Evolutionary conservation across 768 basidiomycete genomes (phyloP), one percentile per base, ranked within the genome.

Genomic region (Agrocybe chaxingu): DNA sequence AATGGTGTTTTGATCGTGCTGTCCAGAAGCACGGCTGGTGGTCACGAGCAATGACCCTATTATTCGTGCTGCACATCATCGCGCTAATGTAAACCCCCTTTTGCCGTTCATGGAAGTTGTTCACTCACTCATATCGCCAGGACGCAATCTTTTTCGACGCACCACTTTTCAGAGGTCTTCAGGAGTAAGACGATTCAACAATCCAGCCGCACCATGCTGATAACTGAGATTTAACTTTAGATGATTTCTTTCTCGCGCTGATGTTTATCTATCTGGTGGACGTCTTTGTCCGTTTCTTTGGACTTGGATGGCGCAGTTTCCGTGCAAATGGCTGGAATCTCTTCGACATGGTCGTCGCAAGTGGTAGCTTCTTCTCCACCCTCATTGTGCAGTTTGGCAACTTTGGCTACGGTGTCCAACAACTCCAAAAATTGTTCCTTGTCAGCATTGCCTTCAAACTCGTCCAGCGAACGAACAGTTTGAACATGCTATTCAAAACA

Each of bases 401-500:
- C 2, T 69, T 67, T 16, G 77, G 77, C 24, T 83, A 83, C 54
- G 68, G 64, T 3, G 71, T 76, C 12, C 72, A 84, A 54, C 87
- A 91, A 54, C 73, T 92, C 1, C 88, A 94, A 60, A 92, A 93
- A 68, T 75, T 98, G 8, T 98, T 98, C 69, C 78, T 98, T 29
- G 93, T 95, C 59, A 83, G 86, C 59, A 92, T 98, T 51, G 85
- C 92, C 0, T 87, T 98, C 78, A 98, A 98, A 66, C 80, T 98
- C 8, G 90, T 97, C 0, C 92, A 98, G 61, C 79, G 89, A 37
- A 87, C 86, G 52, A 85, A 91, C 61, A 84, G 82, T 54, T 73
- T 98, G 54, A 98, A 98, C 61, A 92, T 95, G 70, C 75, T 98
- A 12, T 98, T 98, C 80, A 98, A 98, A 72, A 97, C 93, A 12